phyloP scores from a whole-genome alignment of 2,329 filamentous ascomycete genomes.

The Graphiopsis chlorocephala region DNA sequence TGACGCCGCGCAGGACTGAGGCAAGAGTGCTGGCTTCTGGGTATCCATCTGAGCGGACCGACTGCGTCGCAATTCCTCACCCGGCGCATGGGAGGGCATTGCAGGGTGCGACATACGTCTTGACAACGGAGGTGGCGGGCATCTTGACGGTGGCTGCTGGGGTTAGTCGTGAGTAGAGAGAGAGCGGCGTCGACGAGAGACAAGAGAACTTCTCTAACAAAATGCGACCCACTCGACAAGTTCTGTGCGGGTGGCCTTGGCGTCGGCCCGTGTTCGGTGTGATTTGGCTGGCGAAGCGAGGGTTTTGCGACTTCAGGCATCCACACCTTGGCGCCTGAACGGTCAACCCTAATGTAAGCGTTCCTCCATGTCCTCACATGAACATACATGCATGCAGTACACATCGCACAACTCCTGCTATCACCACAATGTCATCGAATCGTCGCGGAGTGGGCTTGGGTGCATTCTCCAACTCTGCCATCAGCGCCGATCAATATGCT shows the following conservation, averaged over 20 bases:
- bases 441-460: conserved; percentile 86
- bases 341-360: background rate
- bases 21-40: conserved; percentile 25
- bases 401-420: background rate
- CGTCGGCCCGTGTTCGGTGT: conserved; percentile 1
- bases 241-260: conserved; percentile 10
- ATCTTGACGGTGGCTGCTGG: conserved; percentile 28
- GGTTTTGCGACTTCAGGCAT: background rate
- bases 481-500: conserved; percentile 86
- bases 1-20: conserved; percentile 37
- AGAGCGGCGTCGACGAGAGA: conserved; percentile 24
- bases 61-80: conserved; percentile 68
- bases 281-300: background rate
- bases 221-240: conserved; percentile 3
- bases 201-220: conserved; percentile 19
- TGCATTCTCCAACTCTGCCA: conserved; percentile 80
- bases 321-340: background rate
- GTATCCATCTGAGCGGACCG: conserved; percentile 75
- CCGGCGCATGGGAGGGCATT: conserved; percentile 22
- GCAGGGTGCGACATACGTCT: conserved; percentile 53
- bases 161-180: conserved; percentile 40
- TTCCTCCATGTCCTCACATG: background rate
- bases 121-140: conserved; percentile 41
- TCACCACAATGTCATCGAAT: conserved; percentile 40
- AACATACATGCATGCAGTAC: too few relatives aligned